Base-by-base conservation (phyloP, 2,329 filamentous ascomycete genomes). In the Cryphonectria parasitica region DNA sequence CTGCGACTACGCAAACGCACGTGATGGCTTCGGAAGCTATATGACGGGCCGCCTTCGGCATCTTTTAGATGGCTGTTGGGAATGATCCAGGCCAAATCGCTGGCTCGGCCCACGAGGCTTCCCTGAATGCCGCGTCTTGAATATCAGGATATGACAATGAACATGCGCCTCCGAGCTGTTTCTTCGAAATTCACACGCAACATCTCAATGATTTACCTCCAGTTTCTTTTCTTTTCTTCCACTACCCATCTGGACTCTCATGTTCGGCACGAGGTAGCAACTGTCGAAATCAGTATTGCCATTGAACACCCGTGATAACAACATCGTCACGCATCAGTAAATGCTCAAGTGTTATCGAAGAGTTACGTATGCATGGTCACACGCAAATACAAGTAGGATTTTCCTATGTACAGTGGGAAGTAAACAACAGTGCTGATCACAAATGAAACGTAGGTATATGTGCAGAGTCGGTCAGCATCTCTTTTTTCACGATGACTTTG, bases 401-500 rank as follows among this genome's bases (percentile, higher is more conserved):
- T 8, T 31, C 6, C 34, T 61, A 61, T 61, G 6, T 61, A 61
- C 58, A 39, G 7, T 19, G 13, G 54, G 54, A 28, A 19, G 25
- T 6, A 49, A 49, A 49, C 13, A 58, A 31, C 15, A 58, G 58
- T 39, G 31, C 31, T 39, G 19, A 22, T n/a, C 31, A 61, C 58
- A 61, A 61, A 61, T 39, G 58, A 39, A 34, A 61, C 19, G 22
- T n/a, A 17, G 17, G 34, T 39, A 39, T n/a, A n/a, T 34, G 58
- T 39, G 58, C 58, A 61, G 22, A 61, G 58, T 61, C 58, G 34
- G 19, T 61, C 58, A 61, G 31, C 19, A 34, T 64, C 15, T 28
- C 61, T 34, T 17, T 17, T 39, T 15, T 39, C 25, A n/a, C n/a
- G 22, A 28, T 17, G 36, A 22, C 15, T 17, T 22, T 25, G 25